phyloP scores from a whole-genome alignment of 2,329 filamentous ascomycete species.

The Tolypocladium cylindrosporum region DNA sequence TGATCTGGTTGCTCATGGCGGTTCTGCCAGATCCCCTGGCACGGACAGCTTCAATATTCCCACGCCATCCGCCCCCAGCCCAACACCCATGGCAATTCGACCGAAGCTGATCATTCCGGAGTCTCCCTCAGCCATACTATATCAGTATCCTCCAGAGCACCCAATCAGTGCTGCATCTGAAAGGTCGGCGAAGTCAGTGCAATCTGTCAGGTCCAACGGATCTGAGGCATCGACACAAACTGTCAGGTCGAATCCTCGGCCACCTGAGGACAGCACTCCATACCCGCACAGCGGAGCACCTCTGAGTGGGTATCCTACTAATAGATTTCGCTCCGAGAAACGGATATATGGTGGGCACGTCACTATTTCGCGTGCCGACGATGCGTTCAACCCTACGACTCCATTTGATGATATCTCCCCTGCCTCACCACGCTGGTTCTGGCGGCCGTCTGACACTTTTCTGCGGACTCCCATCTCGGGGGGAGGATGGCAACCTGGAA shows the following conservation, averaged over 20 bases:
- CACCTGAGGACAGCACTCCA: constrained; percentile 19
- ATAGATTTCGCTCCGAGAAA: constrained; percentile 2
- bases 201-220: constrained; percentile 9
- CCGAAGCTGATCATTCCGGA: constrained; percentile 19
- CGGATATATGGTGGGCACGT: constrained; percentile 10
- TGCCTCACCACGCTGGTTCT: constrained; percentile 8
- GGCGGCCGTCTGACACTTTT: constrained; percentile 8
- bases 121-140: constrained; percentile 6
- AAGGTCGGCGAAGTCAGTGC: constrained; percentile 10
- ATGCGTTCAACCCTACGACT: constrained; percentile 6
- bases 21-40: no score
- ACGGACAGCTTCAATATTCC: constrained; percentile 8
- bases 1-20: neutral
- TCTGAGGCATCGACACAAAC: constrained; percentile 13
- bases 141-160: neutral
- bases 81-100: constrained; percentile 17
- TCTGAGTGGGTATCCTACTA: constrained; percentile 10
- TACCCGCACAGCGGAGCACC: constrained; percentile 13
- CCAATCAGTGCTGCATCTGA: constrained; percentile 10
- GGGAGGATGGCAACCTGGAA: constrained; percentile 5
- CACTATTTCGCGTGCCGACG: constrained; percentile 2
- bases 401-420: constrained; percentile 11
- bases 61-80: constrained; percentile 23
- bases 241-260: constrained; percentile 14
- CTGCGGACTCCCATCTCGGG: constrained; percentile 9